Base-by-base conservation (phyloP, 805 yeast genomes). In the Nematodospora valgi region DNA sequence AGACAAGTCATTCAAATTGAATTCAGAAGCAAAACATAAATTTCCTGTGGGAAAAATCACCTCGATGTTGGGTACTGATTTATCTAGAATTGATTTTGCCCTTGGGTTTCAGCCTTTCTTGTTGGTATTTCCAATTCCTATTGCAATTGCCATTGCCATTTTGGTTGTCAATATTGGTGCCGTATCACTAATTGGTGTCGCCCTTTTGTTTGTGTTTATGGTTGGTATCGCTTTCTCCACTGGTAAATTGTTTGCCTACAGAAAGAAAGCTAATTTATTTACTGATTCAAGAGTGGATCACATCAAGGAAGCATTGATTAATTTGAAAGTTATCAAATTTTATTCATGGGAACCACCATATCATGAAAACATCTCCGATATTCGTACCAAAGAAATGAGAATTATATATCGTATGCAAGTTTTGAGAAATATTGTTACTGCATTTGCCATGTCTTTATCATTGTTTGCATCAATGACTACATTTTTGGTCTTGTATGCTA, bases 311-410 rank as follows among this genome's bases (percentile, higher is more conserved):
- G 76, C 87, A 19, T 66, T 89, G 44, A 78, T 74, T 51, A 78
- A 83, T 45, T 75, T 89, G 71, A 86, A 84, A 51, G 72, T 82
- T 54, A 85, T 89, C 56, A 89, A 89, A 62, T 84, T 74, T 55
- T 89, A 88, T 55, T 85, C 94, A 1, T 89, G 96, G 96, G 97
- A 89, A 59, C 69, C 68, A 21, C 88, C 96, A 1, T 89, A 86
- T 54, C 69, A 70, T 35, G 56, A 69, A 7, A 63, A 71, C 34
- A 72, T 89, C 23, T 51, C 75, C 11, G 69, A 65, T 9, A 66
- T 76, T 18, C 74, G 97, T 54, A 48, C 52, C 0, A 51, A 63
- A 14, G 97, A 88, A 59, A 79, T 85, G 73, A 46, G 50, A 4
- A 64, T 68, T 33, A 72, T 89, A 40, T 70, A 78, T 43, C 65